phyloP scores from a whole-genome alignment of 257 asterid genomes.

The Salvia rosmarinus region DNA sequence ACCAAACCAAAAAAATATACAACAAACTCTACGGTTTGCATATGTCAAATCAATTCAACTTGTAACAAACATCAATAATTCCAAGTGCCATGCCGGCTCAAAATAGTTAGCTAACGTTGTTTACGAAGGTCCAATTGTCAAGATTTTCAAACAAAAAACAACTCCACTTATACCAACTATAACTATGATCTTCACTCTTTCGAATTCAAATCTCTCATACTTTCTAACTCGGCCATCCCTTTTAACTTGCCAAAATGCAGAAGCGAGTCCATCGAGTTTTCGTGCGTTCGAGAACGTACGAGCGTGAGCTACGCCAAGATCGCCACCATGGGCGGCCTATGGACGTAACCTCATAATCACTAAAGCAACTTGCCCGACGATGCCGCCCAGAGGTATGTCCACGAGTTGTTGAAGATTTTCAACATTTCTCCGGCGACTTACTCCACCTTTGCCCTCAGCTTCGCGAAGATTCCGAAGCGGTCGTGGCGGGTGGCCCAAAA shows the following conservation, averaged over 20 bases:
- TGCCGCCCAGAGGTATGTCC: slow-evolving; percentile 51
- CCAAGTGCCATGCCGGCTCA: slow-evolving; percentile 27
- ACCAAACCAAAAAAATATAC: no score
- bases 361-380: slow-evolving; percentile 69
- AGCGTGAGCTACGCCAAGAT: slow-evolving; percentile 62
- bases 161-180: slow-evolving; percentile 10
- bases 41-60: no score
- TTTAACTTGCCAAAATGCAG: slow-evolving; percentile 34
- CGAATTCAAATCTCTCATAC: no score
- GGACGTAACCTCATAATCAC: slow-evolving; percentile 55
- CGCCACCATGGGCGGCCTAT: slow-evolving; percentile 61
- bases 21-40: no score
- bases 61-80: not conserved
- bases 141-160: slow-evolving; percentile 23
- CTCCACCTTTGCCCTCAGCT: slow-evolving; percentile 46
- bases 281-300: slow-evolving; percentile 49
- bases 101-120: slow-evolving; percentile 30
- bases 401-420: slow-evolving; percentile 51
- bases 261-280: slow-evolving; percentile 48
- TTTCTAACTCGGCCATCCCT: no score
- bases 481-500: slow-evolving; percentile 74
- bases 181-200: no score
- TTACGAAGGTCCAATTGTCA: slow-evolving; percentile 26
- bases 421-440: slow-evolving; percentile 49
- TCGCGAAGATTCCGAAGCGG: slow-evolving; percentile 48